These are phyloP conservation scores for Cladobotryum protrusum DNA, from an alignment of 2,329 filamentous ascomycete genomes.

Conservation along the genomic window DNA sequence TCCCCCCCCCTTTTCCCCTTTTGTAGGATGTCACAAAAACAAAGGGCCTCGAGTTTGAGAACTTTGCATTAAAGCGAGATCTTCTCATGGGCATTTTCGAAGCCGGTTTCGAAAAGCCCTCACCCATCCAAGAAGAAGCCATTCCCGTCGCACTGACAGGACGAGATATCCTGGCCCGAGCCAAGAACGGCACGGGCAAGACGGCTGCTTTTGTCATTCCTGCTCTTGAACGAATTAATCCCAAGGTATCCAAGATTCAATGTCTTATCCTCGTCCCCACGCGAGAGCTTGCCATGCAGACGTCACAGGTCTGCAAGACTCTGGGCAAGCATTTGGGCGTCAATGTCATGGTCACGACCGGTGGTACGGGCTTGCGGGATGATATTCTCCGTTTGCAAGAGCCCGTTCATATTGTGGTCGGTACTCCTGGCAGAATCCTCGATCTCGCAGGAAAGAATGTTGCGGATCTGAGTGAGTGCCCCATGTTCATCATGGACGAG, in stretches of 20 bases:
- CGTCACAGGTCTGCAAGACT: conserved; percentile 98
- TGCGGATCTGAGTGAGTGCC: conserved; percentile 90
- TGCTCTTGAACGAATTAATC: conserved; percentile 90
- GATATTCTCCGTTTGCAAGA: conserved; percentile 95
- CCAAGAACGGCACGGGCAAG: conserved; percentile 98
- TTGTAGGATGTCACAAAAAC: conserved; percentile 91
- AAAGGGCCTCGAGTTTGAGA: conserved; percentile 95
- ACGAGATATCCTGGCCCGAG: conserved; percentile 88
- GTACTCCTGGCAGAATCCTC: conserved; percentile 91
- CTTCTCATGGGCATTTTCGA: conserved; percentile 99
- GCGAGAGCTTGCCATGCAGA: conserved; percentile 93
- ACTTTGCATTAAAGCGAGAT: conserved; percentile 91
- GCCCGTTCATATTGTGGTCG: conserved; percentile 93
- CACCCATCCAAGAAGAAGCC: conserved; percentile 97
- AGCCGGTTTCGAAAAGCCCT: conserved; percentile 97
- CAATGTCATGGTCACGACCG: conserved; percentile 99
- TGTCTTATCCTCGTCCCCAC: conserved; percentile 94
- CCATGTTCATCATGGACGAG: conserved; percentile 99
- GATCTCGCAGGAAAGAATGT: conserved; percentile 95
- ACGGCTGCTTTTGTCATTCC: conserved; percentile 97
- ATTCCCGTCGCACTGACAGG: conserved; percentile 95
- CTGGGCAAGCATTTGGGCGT: conserved; percentile 94
- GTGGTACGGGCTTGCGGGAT: conserved; percentile 89
- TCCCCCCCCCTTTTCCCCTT: conserved; percentile 14
- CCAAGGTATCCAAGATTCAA: conserved; percentile 93